phyloP scores from a whole-genome alignment of 805 yeast species.

The Ogataea parapolymorpha region DNA sequence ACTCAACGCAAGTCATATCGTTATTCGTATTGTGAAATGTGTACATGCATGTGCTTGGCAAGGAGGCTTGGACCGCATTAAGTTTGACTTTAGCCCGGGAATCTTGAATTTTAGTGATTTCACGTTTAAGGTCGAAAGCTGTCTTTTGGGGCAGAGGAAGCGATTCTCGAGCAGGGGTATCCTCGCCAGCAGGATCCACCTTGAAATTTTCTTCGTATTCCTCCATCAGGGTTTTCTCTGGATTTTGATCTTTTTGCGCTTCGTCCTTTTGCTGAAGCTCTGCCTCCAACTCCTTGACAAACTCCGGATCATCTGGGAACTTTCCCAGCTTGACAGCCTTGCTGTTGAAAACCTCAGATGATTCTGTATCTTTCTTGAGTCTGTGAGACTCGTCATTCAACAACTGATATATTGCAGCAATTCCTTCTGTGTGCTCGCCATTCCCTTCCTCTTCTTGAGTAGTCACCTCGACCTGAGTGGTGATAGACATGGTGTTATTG shows the following conservation, averaged over 20 bases:
- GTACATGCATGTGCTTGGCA: constrained; percentile 97
- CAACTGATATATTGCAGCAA: constrained; percentile 39
- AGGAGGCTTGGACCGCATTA: constrained; percentile 68
- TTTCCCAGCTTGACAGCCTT: constrained; percentile 78
- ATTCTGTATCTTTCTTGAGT: constrained; percentile 17
- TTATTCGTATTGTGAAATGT: constrained; percentile 94
- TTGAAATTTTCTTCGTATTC: constrained; percentile 61
- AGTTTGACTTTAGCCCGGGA: constrained; percentile 70
- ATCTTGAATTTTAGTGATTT: constrained; percentile 76
- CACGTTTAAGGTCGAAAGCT: constrained; percentile 73
- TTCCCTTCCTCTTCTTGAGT: constrained; percentile 48
- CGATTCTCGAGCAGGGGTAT: constrained; percentile 69
- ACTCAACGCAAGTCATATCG: constrained; percentile 80
- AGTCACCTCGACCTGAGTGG: constrained; percentile 37
- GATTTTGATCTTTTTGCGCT: constrained; percentile 28
- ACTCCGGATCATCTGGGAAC: constrained; percentile 83
- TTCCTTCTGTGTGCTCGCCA: constrained; percentile 41
- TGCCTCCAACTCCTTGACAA: constrained; percentile 76
- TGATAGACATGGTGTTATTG: constrained; percentile 72
- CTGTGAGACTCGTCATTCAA: constrained; percentile 29
- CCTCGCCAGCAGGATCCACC: constrained; percentile 49
- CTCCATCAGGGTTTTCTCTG: constrained; percentile 49
- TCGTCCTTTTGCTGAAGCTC: constrained; percentile 80
- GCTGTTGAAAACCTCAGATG: constrained; percentile 56
- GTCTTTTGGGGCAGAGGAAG: constrained; percentile 87